Evolutionary conservation across 2,329 filamentous ascomycete species (phyloP).

Genomic region (Penicillium sp.): DNA sequence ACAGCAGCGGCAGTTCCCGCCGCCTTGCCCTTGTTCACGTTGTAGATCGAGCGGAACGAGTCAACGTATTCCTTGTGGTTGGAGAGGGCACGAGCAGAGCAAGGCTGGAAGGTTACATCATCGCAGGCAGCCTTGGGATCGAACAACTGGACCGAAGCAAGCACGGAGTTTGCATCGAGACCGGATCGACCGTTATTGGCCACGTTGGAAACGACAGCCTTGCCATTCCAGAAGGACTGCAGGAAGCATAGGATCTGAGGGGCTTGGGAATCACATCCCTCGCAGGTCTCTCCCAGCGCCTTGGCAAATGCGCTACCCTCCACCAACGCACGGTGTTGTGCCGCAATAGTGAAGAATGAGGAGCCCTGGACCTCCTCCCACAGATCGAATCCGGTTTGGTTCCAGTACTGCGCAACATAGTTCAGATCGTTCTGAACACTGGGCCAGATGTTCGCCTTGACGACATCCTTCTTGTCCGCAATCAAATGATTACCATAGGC

Average conservation of each 20-base stretch:
- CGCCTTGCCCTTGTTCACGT: background rate
- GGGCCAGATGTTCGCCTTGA: background rate
- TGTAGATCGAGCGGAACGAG: background rate
- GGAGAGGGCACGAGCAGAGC: background rate
- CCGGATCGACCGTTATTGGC: background rate
- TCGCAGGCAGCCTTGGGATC: background rate
- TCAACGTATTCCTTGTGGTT: background rate
- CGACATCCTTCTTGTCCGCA: background rate
- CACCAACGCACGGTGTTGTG: conserved; percentile 9
- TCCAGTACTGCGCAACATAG: conserved; percentile 18
- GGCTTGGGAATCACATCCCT: background rate
- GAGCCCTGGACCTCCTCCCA: conserved; percentile 16
- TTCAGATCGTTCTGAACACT: conserved; percentile 11
- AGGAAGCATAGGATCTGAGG: background rate
- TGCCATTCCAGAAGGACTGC: background rate
- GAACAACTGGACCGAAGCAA: background rate
- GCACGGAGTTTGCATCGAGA: background rate
- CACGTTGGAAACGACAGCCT: background rate
- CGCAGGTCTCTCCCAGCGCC: background rate
- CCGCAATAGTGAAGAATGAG: conserved; percentile 17
- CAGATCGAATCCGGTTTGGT: conserved; percentile 17
- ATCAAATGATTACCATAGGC: background rate
- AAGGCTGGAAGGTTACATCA: background rate
- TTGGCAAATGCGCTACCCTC: background rate
- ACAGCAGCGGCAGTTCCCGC: background rate